Evolutionary conservation across 345 rosid genomes (phyloP), one percentile per base, ranked within the genome.

Genomic region (Eucalyptus guilfoylei): DNA sequence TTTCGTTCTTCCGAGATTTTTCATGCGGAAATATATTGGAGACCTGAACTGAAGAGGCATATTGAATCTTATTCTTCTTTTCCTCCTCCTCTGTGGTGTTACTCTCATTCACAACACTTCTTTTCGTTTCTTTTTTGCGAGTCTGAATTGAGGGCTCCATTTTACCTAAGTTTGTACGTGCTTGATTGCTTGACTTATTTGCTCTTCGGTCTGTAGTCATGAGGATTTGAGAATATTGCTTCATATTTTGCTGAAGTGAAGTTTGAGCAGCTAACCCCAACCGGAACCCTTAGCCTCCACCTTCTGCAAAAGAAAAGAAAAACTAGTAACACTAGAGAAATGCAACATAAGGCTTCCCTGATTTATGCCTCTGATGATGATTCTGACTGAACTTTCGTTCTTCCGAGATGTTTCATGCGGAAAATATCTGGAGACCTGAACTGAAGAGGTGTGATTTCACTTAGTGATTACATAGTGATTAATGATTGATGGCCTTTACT

Each of bases 1-100:
- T 88, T 88, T 91, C 92, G 91, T 92, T 91, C 93, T 88, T 87
- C 88, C 54, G 88, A 87, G 88, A 87, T 87, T 19, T 64, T 58
- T 44, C 54, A 88, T 88, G 89, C 85, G 89, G 89, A 88, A 88
- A 88, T 62, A 49, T 23, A 28, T 69, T 88, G 89, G 89, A 88
- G 89, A 88, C 85, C 89, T 88, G 89, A 88, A 88, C 89, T 88
- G 89, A 88, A 69, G 89, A 60, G 89, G 89, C 55, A 37, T 76
- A 24, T 76, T 19, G 28, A 76, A 37, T 69, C 42, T 32, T 1
- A 1, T 69, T 72, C 45, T 37, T 76, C 45, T 76, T 72, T 37
- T 76, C 28, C 13, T 76, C 24, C 14, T 72, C 44, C 28, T 69
- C 37, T 37, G 23, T 37, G 13, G 8, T 69, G 44, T 69, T 34